Conservation (phyloP, 352 stramenopile species). For the Phytophthora rubi region DNA sequence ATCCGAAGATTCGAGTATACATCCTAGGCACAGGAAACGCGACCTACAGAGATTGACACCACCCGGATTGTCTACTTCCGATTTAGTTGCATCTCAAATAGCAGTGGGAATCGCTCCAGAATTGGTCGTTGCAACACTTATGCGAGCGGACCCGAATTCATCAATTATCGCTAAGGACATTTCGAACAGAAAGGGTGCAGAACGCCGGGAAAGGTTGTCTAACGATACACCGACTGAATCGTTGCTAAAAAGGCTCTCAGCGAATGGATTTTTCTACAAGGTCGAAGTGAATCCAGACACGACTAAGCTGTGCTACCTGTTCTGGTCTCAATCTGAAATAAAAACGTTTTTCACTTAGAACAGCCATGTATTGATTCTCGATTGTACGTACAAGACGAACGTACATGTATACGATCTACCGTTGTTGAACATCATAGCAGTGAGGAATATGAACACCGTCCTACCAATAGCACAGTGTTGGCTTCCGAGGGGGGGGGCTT, state of each 20-base stretch:
- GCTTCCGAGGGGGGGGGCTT: neutral
- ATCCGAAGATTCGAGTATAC: neutral
- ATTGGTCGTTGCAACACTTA: neutral
- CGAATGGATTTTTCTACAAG: neutral
- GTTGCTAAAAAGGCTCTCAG: neutral
- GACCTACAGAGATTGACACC: neutral
- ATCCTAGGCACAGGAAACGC: neutral
- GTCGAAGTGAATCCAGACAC: too few relatives aligned
- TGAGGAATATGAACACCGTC: conserved; percentile 15
- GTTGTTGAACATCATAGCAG: conserved; percentile 7
- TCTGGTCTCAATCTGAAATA: neutral
- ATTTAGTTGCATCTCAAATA: neutral
- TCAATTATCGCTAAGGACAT: neutral
- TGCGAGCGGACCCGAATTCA: neutral
- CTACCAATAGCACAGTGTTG: conserved; percentile 1
- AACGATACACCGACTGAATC: neutral
- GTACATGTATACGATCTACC: conserved; percentile 14
- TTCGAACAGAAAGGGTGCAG: neutral
- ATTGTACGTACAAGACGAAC: conserved; percentile 22
- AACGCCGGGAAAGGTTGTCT: neutral
- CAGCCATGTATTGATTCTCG: conserved; percentile 5
- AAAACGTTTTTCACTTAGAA: neutral
- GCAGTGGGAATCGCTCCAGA: neutral
- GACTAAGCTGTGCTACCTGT: too few relatives aligned
- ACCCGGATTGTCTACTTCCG: neutral